Evolutionary conservation across 2,329 filamentous ascomycete species (phyloP).

Genomic region (Fusarium pseudograminearum): DNA sequence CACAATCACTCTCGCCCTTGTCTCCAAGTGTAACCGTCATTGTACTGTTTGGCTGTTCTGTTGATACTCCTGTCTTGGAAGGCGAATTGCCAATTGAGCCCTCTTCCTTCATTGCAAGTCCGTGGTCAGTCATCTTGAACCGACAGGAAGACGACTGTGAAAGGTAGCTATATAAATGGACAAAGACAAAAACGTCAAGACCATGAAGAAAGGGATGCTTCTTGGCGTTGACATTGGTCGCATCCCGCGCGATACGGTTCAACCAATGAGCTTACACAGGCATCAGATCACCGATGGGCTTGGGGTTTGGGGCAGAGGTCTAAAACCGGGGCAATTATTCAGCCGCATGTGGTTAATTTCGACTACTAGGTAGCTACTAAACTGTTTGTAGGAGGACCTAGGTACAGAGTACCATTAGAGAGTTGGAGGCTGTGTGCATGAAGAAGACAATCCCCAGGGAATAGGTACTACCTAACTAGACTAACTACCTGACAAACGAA

Average conservation of each 20-base stretch:
- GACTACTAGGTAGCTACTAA: background rate
- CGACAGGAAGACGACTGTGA: background rate
- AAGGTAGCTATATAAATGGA: background rate
- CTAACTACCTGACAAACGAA: background rate
- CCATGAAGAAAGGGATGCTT: slow-evolving; percentile 5
- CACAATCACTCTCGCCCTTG: background rate
- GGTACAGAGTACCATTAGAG: no score
- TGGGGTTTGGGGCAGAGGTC: background rate
- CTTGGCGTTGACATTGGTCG: slow-evolving; percentile 27
- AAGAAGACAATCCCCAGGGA: background rate
- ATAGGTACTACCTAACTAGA: no score
- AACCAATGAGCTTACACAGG: slow-evolving; percentile 31
- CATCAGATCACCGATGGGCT: slow-evolving; percentile 1
- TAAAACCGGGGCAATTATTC: slow-evolving; percentile 14
- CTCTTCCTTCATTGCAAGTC: slow-evolving; percentile 10
- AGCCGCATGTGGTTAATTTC: slow-evolving; percentile 20
- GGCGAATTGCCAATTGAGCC: slow-evolving; percentile 1
- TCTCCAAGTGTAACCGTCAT: slow-evolving; percentile 5
- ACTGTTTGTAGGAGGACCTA: background rate
- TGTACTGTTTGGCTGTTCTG: slow-evolving; percentile 7
- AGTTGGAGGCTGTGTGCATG: background rate
- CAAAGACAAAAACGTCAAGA: background rate
- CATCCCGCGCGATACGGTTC: slow-evolving; percentile 29
- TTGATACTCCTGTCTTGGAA: slow-evolving; percentile 6
- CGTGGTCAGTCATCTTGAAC: slow-evolving; percentile 8